phyloP scores from a whole-genome alignment of 441 rosid species.

The Pelargonium cotyledonis region DNA sequence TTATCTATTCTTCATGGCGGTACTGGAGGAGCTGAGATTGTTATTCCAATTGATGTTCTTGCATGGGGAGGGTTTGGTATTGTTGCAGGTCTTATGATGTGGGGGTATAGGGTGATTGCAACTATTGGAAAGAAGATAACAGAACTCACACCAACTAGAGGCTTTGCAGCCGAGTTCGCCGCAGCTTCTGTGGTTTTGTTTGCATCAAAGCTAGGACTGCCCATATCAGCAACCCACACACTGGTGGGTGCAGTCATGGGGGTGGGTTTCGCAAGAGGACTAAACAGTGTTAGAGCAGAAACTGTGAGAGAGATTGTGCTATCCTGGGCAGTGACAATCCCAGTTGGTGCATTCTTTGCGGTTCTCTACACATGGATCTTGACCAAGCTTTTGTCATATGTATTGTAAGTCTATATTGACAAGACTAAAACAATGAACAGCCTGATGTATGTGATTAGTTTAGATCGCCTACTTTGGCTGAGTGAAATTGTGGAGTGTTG shows the following conservation, averaged over 20 bases:
- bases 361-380: constrained; percentile 82
- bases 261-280: constrained; percentile 94
- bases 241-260: constrained; percentile 98
- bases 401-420: constrained; percentile 37
- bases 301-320: constrained; percentile 81
- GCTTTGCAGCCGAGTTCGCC: constrained; percentile 94
- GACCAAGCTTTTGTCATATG: constrained; percentile 62
- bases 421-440: constrained; percentile 17
- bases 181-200: constrained; percentile 90
- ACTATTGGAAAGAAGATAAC: constrained; percentile 98
- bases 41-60: constrained; percentile 77
- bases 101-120: constrained; percentile 97
- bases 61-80: constrained; percentile 99
- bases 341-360: constrained; percentile 74
- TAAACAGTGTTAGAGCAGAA: constrained; percentile 81
- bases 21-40: constrained; percentile 46
- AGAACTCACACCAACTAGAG: constrained; percentile 92
- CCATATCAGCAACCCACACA: constrained; percentile 92
- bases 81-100: constrained; percentile 77
- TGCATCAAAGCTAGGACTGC: constrained; percentile 86
- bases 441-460: constrained; percentile 26
- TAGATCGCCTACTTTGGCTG: constrained; percentile 18
- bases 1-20: constrained; percentile 75
- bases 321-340: constrained; percentile 92
- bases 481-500: neutral